A percentile compares a stretch with the other conserved stretches of the same genome.
Evolutionary conservation across 257 asterid genomes (phyloP).

Genomic region (Solanum paucissectum): DNA sequence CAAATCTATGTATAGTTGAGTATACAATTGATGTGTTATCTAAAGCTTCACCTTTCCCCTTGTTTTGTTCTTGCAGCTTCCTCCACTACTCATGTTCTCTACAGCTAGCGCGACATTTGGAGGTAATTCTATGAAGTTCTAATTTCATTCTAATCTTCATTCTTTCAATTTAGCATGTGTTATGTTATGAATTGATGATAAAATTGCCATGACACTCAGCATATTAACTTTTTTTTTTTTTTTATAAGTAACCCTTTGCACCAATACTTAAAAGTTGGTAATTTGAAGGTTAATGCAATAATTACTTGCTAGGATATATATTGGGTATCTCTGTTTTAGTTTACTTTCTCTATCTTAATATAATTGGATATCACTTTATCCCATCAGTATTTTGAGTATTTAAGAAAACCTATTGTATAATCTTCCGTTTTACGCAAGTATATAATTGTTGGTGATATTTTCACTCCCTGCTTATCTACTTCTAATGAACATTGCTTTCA

Average conservation of each 20-base stretch:
- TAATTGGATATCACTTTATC: not conserved
- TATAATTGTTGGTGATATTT: not conserved
- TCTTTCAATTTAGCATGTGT: not conserved
- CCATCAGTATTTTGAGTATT: not conserved
- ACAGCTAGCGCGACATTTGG: constrained; percentile 88
- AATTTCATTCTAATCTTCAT: not conserved
- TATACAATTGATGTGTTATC: not conserved
- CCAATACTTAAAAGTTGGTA: not conserved
- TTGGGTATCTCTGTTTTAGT: not conserved
- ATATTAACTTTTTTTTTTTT: too few relatives aligned
- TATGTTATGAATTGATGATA: not conserved
- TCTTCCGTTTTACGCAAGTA: not conserved
- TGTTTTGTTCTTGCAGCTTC: constrained; percentile 33
- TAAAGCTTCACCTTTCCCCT: not conserved
- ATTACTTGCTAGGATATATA: not conserved
- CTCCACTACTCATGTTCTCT: constrained; percentile 60
- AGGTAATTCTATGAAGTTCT: constrained; percentile 34
- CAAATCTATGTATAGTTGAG: not conserved
- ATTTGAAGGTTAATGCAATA: not conserved
- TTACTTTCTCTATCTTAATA: not conserved
- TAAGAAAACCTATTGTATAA: not conserved
- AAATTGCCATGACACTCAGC: not conserved
- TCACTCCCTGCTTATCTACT: not conserved
- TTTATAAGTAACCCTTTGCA: not conserved
- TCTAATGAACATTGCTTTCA: not conserved